Evolutionary conservation across 305 asterid species (phyloP).

Genomic region (Euphrasia arctica): DNA sequence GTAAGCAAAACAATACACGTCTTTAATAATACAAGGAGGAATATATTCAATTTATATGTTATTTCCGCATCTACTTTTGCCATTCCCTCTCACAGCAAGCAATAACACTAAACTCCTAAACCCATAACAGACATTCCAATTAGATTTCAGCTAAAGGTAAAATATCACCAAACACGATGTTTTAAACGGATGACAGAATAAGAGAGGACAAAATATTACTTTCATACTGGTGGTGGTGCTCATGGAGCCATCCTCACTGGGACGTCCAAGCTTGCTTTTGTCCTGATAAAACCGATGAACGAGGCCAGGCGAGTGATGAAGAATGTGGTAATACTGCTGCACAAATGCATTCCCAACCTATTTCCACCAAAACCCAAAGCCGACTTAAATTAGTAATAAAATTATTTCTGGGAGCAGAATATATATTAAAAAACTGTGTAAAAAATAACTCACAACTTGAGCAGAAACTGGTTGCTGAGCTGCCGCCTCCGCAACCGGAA

Average conservation of each 20-base stretch:
- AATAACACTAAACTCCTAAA: background rate
- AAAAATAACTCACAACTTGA: constrained; percentile 36
- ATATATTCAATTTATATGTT: background rate
- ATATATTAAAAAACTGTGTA: too few species aligned
- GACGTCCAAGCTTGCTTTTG: constrained; percentile 66
- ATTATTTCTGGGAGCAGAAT: too few species aligned
- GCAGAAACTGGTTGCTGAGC: constrained; percentile 59
- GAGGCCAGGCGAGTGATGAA: constrained; percentile 57
- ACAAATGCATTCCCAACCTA: constrained; percentile 78
- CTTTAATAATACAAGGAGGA: background rate
- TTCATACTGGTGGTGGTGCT: constrained; percentile 63
- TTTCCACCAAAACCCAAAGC: background rate
- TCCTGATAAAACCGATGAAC: constrained; percentile 72
- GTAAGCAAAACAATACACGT: background rate
- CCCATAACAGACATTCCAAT: background rate
- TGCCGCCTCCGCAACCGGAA: constrained; percentile 35
- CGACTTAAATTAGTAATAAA: background rate
- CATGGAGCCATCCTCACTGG: constrained; percentile 69
- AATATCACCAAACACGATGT: background rate
- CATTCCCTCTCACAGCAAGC: constrained; percentile 4
- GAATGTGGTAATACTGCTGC: constrained; percentile 69
- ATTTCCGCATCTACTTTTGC: too few species aligned
- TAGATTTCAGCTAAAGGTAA: background rate
- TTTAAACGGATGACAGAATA: background rate
- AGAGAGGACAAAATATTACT: constrained; percentile 33